A percentile compares a stretch with the other conserved stretches of the same genome.
Evolutionary conservation across 2,329 filamentous ascomycete genomes (phyloP).

Genomic region (Fusarium nelsonii): DNA sequence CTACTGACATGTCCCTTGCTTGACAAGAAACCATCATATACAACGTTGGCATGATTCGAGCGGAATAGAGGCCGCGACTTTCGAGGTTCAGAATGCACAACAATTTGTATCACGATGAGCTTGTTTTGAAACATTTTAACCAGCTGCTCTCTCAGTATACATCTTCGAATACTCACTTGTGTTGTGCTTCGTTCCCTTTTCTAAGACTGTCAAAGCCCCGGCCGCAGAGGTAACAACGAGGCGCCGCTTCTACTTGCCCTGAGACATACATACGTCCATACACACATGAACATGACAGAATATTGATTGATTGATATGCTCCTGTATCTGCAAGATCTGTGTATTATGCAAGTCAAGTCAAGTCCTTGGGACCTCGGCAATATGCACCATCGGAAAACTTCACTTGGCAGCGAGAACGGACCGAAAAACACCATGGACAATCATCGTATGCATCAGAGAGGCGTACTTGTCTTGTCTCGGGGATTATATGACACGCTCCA

Average conservation of each 20-base stretch:
- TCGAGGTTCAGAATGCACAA: constrained; percentile 58
- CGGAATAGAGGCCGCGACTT: neutral
- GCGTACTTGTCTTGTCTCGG: constrained; percentile 50
- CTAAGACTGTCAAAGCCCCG: constrained; percentile 64
- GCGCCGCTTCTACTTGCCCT: constrained; percentile 65
- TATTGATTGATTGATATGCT: neutral
- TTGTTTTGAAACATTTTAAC: constrained; percentile 72
- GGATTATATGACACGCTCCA: constrained; percentile 50
- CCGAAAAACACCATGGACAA: too few relatives aligned
- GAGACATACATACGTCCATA: constrained; percentile 48
- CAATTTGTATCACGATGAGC: constrained; percentile 77
- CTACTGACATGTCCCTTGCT: neutral
- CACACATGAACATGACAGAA: constrained; percentile 18
- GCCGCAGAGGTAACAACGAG: constrained; percentile 63
- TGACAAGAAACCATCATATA: neutral
- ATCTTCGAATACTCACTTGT: neutral
- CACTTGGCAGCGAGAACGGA: too few relatives aligned
- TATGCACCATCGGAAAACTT: neutral
- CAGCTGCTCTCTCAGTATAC: constrained; percentile 56
- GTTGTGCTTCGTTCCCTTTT: constrained; percentile 61
- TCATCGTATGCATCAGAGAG: neutral
- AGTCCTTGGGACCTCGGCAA: neutral
- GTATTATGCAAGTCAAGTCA: neutral
- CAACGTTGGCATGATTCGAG: neutral
- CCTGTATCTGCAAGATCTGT: neutral